Conservation (phyloP, 2,329 filamentous ascomycete species). For the Ophiostoma piceae region DNA sequence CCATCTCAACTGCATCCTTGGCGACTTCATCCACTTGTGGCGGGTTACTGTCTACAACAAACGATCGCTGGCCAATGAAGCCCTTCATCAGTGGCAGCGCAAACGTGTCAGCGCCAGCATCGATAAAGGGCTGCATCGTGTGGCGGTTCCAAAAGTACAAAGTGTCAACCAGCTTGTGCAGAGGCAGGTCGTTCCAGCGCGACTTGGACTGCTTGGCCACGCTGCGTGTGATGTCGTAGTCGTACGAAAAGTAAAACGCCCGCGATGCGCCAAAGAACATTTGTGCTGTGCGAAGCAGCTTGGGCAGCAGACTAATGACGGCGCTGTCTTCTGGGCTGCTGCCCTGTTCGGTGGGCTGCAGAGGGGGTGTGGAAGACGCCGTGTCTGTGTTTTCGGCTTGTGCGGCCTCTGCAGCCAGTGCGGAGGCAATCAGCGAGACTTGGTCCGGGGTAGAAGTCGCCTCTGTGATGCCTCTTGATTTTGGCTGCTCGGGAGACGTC, state of each 20-base stretch:
- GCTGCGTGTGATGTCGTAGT: constrained; percentile 79
- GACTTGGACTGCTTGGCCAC: constrained; percentile 38
- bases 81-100: constrained; percentile 85
- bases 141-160: constrained; percentile 89
- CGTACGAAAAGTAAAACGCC: constrained; percentile 95
- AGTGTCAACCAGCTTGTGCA: constrained; percentile 68
- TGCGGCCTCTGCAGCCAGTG: background rate
- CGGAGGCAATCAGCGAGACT: background rate
- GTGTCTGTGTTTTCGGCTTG: constrained; percentile 3
- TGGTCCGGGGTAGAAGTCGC: background rate
- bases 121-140: constrained; percentile 67
- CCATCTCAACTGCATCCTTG: constrained; percentile 43
- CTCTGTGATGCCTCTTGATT: background rate
- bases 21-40: constrained; percentile 47
- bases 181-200: constrained; percentile 49
- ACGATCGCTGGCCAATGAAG: constrained; percentile 81
- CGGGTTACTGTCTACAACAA: constrained; percentile 63
- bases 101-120: constrained; percentile 64
- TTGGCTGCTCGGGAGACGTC: background rate
- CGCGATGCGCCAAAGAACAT: constrained; percentile 75
- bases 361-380: constrained; percentile 8
- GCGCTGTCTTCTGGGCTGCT: constrained; percentile 31
- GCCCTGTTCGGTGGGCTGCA: constrained; percentile 6
- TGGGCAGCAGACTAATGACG: constrained; percentile 64
- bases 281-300: constrained; percentile 75